Conservation (phyloP, 805 yeast species). For the Yarrowia sp. region DNA sequence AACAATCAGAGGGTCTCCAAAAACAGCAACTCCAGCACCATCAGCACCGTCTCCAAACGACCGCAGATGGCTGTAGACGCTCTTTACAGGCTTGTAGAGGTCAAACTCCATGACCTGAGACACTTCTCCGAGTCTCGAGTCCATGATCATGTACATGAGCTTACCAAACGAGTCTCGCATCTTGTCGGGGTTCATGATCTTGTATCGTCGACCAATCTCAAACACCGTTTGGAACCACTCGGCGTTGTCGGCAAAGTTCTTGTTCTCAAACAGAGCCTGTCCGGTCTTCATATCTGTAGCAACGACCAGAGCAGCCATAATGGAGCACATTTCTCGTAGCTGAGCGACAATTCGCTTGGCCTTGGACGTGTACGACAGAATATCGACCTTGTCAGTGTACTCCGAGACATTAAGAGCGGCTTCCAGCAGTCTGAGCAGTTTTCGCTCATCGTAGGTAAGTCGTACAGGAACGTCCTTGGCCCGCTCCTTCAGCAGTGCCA, state of each 20-base stretch:
- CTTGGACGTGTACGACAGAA: conserved; percentile 62
- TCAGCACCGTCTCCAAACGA: conserved; percentile 37
- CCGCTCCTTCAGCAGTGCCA: conserved; percentile 40
- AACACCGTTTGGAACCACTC: conserved; percentile 70
- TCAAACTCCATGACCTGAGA: conserved; percentile 72
- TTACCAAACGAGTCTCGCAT: conserved; percentile 80
- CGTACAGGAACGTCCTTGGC: conserved; percentile 64
- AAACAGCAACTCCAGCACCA: conserved; percentile 39
- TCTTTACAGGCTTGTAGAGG: conserved; percentile 66
- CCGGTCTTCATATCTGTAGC: conserved; percentile 75
- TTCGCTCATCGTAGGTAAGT: conserved; percentile 65
- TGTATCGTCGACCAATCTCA: conserved; percentile 77
- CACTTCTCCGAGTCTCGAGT: conserved; percentile 70
- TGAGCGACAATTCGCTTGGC: conserved; percentile 70
- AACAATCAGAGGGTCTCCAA: conserved; percentile 57
- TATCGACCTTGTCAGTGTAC: conserved; percentile 76
- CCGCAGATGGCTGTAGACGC: conserved; percentile 52
- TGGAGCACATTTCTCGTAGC: conserved; percentile 72
- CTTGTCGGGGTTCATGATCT: conserved; percentile 79
- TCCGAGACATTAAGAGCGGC: conserved; percentile 78
- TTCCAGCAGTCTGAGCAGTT: conserved; percentile 61
- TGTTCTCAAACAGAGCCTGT: conserved; percentile 59
- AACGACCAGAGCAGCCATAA: conserved; percentile 72
- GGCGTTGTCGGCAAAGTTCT: conserved; percentile 66
- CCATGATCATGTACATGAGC: conserved; percentile 81